These are phyloP conservation scores for Arthroderma sp. DNA, from an alignment of 2,329 filamentous ascomycete genomes.

Conservation along the genomic window DNA sequence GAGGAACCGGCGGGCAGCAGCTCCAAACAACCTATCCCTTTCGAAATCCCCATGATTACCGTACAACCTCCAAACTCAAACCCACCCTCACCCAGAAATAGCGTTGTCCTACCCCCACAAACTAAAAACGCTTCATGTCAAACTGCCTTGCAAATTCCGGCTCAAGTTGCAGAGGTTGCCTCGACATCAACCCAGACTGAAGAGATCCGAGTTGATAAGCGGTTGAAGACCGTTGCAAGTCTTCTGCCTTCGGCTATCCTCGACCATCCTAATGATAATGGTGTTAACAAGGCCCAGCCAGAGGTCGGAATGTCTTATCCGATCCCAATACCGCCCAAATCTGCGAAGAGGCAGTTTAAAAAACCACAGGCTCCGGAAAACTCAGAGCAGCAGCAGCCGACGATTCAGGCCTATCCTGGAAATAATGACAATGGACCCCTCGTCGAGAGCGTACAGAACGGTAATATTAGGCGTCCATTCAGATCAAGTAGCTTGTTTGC, in stretches of 20 bases:
- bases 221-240: constrained; percentile 61
- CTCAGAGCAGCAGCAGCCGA: constrained; percentile 12
- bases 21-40: background rate
- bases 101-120: constrained; percentile 63
- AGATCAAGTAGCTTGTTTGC: constrained; percentile 77
- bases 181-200: constrained; percentile 70
- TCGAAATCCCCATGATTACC: constrained; percentile 65
- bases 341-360: constrained; percentile 12
- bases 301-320: constrained; percentile 23
- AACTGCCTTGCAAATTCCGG: constrained; percentile 39
- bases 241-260: constrained; percentile 65
- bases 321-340: constrained; percentile 22
- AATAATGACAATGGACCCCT: constrained; percentile 71
- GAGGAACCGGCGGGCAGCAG: constrained; percentile 1
- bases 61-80: constrained; percentile 79
- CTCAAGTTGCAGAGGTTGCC: constrained; percentile 33
- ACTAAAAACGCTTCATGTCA: constrained; percentile 76
- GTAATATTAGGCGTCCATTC: constrained; percentile 53
- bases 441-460: constrained; percentile 36
- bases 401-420: constrained; percentile 57
- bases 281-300: constrained; percentile 11
- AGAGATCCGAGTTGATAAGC: constrained; percentile 70
- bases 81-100: constrained; percentile 63
- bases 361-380: too few species aligned
- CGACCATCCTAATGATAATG: constrained; percentile 33